A percentile compares a stretch with the other conserved stretches of the same genome.
These are phyloP conservation scores for Hypoxylon lenormandii DNA, from an alignment of 495 filamentous ascomycete genomes.

Conservation along the genomic window DNA sequence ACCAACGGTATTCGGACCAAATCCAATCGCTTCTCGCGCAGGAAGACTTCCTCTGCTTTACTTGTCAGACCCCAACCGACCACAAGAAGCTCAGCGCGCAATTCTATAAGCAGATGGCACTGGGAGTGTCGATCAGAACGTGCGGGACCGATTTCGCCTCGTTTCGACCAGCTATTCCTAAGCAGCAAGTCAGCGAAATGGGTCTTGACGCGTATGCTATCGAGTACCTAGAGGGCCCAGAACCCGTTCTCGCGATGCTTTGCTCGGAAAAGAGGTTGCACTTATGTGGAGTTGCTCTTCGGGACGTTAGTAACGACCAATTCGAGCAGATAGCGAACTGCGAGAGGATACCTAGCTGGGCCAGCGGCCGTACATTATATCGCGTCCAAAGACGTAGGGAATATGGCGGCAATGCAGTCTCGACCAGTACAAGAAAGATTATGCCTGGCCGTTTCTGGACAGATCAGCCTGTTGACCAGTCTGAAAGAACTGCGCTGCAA, in stretches of 20 bases:
- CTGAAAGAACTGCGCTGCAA: constrained; percentile 66
- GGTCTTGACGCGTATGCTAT: constrained; percentile 85
- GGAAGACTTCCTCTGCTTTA: constrained; percentile 78
- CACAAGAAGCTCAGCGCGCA: constrained; percentile 74
- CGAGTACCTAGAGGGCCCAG: constrained; percentile 82
- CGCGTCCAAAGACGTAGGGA: constrained; percentile 73
- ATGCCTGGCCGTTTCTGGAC: constrained; percentile 74
- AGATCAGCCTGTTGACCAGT: constrained; percentile 75
- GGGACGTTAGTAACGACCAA: constrained; percentile 72
- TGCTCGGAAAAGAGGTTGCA: constrained; percentile 76
- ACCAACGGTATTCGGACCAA: constrained; percentile 76
- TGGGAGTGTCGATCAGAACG: constrained; percentile 74
- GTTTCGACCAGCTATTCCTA: constrained; percentile 68
- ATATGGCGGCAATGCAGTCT: constrained; percentile 75
- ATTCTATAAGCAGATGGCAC: constrained; percentile 65
- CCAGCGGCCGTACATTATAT: constrained; percentile 70
- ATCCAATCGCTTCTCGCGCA: constrained; percentile 77
- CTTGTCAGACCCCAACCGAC: constrained; percentile 76
- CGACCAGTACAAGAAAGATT: constrained; percentile 70
- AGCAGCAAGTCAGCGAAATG: constrained; percentile 62
- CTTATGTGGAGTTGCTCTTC: constrained; percentile 70
- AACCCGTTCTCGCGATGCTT: constrained; percentile 86
- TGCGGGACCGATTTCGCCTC: constrained; percentile 61
- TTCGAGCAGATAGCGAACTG: constrained; percentile 67
- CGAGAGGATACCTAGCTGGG: constrained; percentile 68